Evolutionary conservation across 2,329 filamentous ascomycete genomes (phyloP), one percentile per base, ranked within the genome.

Genomic region (Fusarium sp.): DNA sequence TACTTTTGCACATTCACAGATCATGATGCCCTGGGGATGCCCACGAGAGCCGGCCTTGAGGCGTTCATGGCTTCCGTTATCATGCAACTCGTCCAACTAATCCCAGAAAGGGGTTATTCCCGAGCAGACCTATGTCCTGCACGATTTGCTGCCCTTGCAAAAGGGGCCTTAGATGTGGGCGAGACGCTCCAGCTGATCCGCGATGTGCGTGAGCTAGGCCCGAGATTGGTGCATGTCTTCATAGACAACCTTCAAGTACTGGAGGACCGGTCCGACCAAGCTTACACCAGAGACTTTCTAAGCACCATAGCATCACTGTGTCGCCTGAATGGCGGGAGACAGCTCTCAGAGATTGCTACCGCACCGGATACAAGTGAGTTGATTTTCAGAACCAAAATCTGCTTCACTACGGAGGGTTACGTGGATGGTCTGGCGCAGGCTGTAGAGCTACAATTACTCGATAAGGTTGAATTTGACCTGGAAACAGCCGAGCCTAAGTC

Each of bases 281-380:
- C 3, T 3, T n/a, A 49, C 7, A 12, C 22, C 22, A n/a, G 47
- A 33, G 10, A 49, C 10, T 33, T 33, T 31, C 15, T 49, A 18
- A n/a, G 47, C 28, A 15, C 22, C n/a, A 7, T n/a, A 2, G 47
- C 22, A 7, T 14, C 20, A n/a, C n/a, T 49, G 13, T n/a, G 22
- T 18, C 47, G 22, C 5, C 7, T 49, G 3, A 33, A 13, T 0
- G 2, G 28, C 3, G 28, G 47, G 3, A n/a, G 4, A 3, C 22
- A 7, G 28, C 28, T 15, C 45, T 3, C 45, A 31, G 13, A 12
- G 4, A 6, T 6, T 8, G 5, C 14, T 31, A 2, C 4, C 3
- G 3, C 4, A 7, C 20, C 47, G 7, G 28, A 49, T 49, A 17
- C 13, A 10, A 31, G 5, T 28, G 28, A 49, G 14, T 9, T n/a